Evolutionary conservation across 2,329 filamentous ascomycete species (phyloP).

Genomic region (Lasiodiplodia sp.): DNA sequence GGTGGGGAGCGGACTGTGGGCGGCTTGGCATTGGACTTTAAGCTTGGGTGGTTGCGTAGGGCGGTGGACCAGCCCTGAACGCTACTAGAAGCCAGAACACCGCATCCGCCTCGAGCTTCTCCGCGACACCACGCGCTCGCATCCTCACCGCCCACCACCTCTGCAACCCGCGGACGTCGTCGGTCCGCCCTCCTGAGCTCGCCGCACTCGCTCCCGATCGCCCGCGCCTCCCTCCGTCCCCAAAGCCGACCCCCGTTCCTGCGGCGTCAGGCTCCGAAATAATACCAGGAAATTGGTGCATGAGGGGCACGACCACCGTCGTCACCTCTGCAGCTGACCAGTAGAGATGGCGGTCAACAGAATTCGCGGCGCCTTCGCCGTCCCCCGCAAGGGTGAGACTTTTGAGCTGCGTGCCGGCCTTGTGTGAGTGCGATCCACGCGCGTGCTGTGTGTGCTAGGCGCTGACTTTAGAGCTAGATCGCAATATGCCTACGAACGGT

Average conservation of each 20-base stretch:
- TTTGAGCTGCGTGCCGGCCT: slow-evolving; percentile 95
- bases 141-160: slow-evolving; percentile 6
- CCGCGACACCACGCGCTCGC: slow-evolving; percentile 15
- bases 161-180: slow-evolving; percentile 1
- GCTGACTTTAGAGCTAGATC: slow-evolving; percentile 66
- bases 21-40: slow-evolving; percentile 24
- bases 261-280: slow-evolving; percentile 29
- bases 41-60: slow-evolving; percentile 18
- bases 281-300: slow-evolving; percentile 32
- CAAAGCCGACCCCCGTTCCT: slow-evolving; percentile 30
- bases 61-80: slow-evolving; percentile 35
- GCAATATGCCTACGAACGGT: slow-evolving; percentile 97
- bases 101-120: slow-evolving; percentile 27
- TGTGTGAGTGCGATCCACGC: slow-evolving; percentile 58
- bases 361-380: slow-evolving; percentile 91
- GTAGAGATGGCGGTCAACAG: slow-evolving; percentile 88
- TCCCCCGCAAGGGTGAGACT: slow-evolving; percentile 95
- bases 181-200: background rate
- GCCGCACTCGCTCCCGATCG: background rate
- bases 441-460: background rate
- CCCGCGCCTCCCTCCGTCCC: slow-evolving; percentile 23
- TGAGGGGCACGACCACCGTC: slow-evolving; percentile 46
- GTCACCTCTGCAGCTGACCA: slow-evolving; percentile 40
- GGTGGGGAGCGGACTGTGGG: background rate
- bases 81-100: slow-evolving; percentile 30